Conservation (phyloP, 2,329 filamentous ascomycete species). For the Xenoacremonium recifei region DNA sequence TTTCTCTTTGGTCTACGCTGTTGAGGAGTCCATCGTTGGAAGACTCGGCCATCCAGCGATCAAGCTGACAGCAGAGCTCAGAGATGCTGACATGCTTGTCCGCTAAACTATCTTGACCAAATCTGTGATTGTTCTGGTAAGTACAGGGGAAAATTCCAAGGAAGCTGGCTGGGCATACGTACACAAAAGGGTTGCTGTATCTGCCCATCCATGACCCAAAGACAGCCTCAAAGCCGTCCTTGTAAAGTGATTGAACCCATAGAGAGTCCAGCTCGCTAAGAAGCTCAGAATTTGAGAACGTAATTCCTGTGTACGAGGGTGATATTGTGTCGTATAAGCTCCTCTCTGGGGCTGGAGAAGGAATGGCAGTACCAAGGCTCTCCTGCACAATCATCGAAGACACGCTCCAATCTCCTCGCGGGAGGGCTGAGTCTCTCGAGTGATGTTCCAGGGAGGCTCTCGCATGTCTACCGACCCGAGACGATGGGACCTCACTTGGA, state of each 20-base stretch:
- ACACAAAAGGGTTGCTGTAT: constrained; percentile 42
- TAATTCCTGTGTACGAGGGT: constrained; percentile 2
- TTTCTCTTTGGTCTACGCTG: constrained; percentile 2
- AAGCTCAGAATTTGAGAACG: constrained; percentile 2
- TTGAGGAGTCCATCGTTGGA: constrained; percentile 4
- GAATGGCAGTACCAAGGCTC: too few species aligned
- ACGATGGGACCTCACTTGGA: constrained; percentile 7
- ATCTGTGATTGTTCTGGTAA: constrained; percentile 12
- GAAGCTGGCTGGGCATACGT: constrained; percentile 11
- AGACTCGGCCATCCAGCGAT: constrained; percentile 33
- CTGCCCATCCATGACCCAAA: constrained; percentile 43
- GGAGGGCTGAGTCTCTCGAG: too few species aligned
- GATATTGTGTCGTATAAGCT: too few species aligned
- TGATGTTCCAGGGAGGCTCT: too few species aligned
- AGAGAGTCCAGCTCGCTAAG: constrained; percentile 12
- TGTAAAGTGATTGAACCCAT: constrained; percentile 32
- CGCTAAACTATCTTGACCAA: constrained; percentile 21
- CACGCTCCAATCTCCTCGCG: too few species aligned
- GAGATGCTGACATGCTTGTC: constrained; percentile 31
- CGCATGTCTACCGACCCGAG: background rate
- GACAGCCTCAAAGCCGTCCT: constrained; percentile 35
- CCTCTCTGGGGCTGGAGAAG: too few species aligned
- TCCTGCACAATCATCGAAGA: too few species aligned
- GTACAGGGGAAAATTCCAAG: background rate
- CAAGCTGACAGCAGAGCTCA: constrained; percentile 29